A percentile compares a stretch with the other conserved stretches of the same genome.
These are phyloP conservation scores for Paraleonurus japonicus DNA, from an alignment of 257 asterid species.

Conservation along the genomic window DNA sequence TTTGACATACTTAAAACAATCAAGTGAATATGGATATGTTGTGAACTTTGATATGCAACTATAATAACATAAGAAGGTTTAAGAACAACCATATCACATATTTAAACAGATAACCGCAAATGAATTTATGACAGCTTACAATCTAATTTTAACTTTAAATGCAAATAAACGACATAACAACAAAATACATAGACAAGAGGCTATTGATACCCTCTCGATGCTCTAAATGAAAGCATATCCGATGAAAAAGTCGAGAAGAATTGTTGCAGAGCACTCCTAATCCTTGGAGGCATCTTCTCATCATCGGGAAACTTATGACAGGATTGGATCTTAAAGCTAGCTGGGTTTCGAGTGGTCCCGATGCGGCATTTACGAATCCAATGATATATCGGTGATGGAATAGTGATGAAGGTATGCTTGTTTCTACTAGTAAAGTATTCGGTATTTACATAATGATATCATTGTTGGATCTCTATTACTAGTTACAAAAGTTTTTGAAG, in stretches of 20 bases:
- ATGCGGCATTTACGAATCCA: constrained; percentile 30
- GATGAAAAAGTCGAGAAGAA: constrained; percentile 42
- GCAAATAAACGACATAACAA: constrained; percentile 35
- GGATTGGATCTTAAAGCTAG: constrained; percentile 72
- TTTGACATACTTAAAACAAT: neutral
- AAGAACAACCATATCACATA: neutral
- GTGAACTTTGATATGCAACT: neutral
- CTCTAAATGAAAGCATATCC: constrained; percentile 53
- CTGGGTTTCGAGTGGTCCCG: constrained; percentile 72
- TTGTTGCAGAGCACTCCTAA: constrained; percentile 68
- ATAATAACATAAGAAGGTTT: neutral
- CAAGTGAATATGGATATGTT: too few relatives aligned
- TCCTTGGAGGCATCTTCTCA: constrained; percentile 76
- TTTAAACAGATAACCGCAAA: neutral
- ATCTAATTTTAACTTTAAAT: neutral
- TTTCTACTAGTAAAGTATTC: neutral
- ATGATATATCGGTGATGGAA: constrained; percentile 28
- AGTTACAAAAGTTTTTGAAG: constrained; percentile 1
- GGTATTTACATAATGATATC: neutral
- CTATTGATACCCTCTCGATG: constrained; percentile 58
- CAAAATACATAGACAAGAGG: constrained; percentile 47
- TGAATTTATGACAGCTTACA: constrained; percentile 11
- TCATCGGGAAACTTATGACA: constrained; percentile 73
- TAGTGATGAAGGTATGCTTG: constrained; percentile 34
- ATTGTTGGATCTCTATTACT: neutral